Conservation (phyloP, 1,139 yeast species). For the Nakaseomyces sp. region DNA sequence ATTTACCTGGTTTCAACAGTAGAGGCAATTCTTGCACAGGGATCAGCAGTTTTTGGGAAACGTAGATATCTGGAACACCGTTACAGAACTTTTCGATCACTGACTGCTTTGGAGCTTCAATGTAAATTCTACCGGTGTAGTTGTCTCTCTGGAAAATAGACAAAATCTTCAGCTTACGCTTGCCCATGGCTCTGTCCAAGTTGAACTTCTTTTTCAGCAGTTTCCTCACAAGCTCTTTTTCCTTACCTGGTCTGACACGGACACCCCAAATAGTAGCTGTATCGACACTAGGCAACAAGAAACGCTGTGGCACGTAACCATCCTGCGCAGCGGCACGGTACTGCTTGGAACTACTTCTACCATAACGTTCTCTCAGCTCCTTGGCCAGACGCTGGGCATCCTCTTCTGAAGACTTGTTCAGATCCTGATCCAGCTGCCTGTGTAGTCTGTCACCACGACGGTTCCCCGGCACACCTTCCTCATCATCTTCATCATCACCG, state of each 20-base stretch:
- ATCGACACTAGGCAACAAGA: conserved; percentile 87
- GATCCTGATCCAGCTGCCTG: conserved; percentile 82
- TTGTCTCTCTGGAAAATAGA: conserved; percentile 96
- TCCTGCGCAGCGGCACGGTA: conserved; percentile 78
- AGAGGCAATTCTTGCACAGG: conserved; percentile 96
- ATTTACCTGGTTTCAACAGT: conserved; percentile 78
- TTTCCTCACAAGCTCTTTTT: conserved; percentile 81
- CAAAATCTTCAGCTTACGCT: conserved; percentile 56
- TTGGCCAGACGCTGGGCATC: conserved; percentile 94
- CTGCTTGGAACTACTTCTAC: conserved; percentile 72
- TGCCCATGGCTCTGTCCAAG: conserved; percentile 36
- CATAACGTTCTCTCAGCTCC: conserved; percentile 84
- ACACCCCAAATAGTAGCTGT: conserved; percentile 97
- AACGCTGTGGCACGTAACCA: conserved; percentile 82
- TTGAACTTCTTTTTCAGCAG: conserved; percentile 64
- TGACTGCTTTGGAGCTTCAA: conserved; percentile 89
- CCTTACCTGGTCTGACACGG: conserved; percentile 87
- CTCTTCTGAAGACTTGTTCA: conserved; percentile 84
- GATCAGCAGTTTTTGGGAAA: conserved; percentile 73
- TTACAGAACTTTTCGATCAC: conserved; percentile 83
- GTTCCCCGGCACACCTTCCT: conserved; percentile 39
- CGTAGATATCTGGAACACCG: conserved; percentile 75
- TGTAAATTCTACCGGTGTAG: conserved; percentile 81
- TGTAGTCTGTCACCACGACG: conserved; percentile 57
- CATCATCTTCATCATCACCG: conserved; percentile 55